These are phyloP conservation scores for Ogataea hybrid DNA, from an alignment of 1,139 yeast species.

Conservation along the genomic window DNA sequence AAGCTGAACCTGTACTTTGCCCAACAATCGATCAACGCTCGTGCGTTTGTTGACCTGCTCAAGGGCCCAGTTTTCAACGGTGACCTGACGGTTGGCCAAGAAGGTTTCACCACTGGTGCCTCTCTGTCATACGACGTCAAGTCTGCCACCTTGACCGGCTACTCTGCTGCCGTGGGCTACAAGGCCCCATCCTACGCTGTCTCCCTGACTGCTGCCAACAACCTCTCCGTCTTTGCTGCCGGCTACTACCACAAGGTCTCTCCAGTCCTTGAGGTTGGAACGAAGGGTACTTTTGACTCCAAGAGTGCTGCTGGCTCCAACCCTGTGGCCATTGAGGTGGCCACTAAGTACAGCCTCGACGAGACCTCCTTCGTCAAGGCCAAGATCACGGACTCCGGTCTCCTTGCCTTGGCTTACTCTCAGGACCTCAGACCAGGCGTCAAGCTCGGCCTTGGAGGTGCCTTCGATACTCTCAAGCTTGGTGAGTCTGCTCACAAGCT, in stretches of 20 bases:
- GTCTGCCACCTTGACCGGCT: conserved; percentile 88
- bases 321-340: conserved; percentile 84
- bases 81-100: conserved; percentile 93
- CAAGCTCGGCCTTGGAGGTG: conserved; percentile 95
- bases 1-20: conserved; percentile 89
- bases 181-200: conserved; percentile 84
- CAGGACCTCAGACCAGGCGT: conserved; percentile 97
- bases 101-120: conserved; percentile 96
- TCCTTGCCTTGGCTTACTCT: conserved; percentile 91
- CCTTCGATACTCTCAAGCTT: conserved; percentile 93
- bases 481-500: conserved; percentile 98
- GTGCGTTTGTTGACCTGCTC: conserved; percentile 91
- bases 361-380: conserved; percentile 89
- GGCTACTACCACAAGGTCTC: conserved; percentile 97
- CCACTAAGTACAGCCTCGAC: conserved; percentile 92
- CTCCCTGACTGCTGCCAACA: conserved; percentile 85
- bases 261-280: conserved; percentile 93
- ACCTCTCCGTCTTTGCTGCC: conserved; percentile 89
- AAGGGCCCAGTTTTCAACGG: conserved; percentile 96
- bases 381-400: conserved; percentile 95
- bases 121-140: conserved; percentile 96
- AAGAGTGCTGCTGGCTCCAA: conserved; percentile 61
- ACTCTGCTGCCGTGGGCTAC: conserved; percentile 94
- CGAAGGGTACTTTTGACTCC: conserved; percentile 95
- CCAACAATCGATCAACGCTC: conserved; percentile 91